Percentiles rank a stretch among this genome's conserved stretches.
These are phyloP conservation scores for Hericium coralloides DNA, from an alignment of 768 basidiomycete genomes.

Conservation along the genomic window DNA sequence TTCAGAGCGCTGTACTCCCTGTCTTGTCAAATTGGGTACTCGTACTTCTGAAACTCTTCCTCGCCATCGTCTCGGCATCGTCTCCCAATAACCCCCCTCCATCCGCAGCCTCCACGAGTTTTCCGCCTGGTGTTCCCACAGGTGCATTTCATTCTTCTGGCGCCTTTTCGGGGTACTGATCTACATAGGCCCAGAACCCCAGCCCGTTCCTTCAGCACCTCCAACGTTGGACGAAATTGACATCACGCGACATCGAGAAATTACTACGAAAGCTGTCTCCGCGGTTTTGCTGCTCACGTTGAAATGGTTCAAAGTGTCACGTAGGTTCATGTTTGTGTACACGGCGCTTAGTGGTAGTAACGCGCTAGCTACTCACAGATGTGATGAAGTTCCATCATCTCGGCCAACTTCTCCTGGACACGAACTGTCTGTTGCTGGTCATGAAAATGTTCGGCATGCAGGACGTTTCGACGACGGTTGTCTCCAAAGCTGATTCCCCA, in stretches of 20 bases:
- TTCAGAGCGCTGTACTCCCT: conserved; percentile 74
- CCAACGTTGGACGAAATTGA: conserved; percentile 88
- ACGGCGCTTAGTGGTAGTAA: background rate
- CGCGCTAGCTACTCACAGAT: conserved; percentile 41
- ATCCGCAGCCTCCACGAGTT: conserved; percentile 58
- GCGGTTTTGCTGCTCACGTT: conserved; percentile 83
- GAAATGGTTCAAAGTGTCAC: conserved; percentile 99
- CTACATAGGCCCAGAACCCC: conserved; percentile 40
- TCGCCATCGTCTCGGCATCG: conserved; percentile 88
- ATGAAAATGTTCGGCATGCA: conserved; percentile 98
- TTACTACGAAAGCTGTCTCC: conserved; percentile 94
- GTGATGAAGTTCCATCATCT: conserved; percentile 98
- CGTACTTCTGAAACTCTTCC: conserved; percentile 82
- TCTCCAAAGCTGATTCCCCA: conserved; percentile 83
- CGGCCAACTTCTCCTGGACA: conserved; percentile 90
- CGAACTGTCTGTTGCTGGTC: conserved; percentile 87
- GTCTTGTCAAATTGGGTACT: conserved; percentile 86
- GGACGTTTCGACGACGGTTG: conserved; percentile 75
- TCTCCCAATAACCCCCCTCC: conserved; percentile 53
- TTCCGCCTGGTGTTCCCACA: conserved; percentile 62
- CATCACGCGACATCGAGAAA: conserved; percentile 90
- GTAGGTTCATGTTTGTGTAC: conserved; percentile 38
- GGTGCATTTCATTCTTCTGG: conserved; percentile 29
- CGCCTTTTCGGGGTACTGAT: background rate
- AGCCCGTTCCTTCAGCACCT: conserved; percentile 50